A percentile compares a stretch with the other conserved stretches of the same genome.
These are phyloP conservation scores for Gynandropsis gynandra DNA, from an alignment of 345 rosid species.

Conservation along the genomic window DNA sequence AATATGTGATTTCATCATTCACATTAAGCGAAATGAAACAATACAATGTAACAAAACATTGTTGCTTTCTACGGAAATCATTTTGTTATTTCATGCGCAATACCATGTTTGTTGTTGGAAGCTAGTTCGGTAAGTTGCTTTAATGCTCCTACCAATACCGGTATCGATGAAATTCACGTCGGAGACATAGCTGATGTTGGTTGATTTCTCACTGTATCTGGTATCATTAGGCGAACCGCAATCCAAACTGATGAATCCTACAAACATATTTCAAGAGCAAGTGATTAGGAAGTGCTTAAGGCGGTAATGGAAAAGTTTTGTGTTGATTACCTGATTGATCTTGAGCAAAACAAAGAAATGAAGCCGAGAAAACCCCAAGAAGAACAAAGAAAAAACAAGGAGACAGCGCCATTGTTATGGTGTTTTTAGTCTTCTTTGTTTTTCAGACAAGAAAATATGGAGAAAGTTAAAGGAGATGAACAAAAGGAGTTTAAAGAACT, in stretches of 20 bases:
- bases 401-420: constrained; percentile 24
- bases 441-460: constrained; percentile 10
- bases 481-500: no score
- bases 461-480: not conserved
- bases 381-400: constrained; percentile 19
- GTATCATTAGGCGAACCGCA: constrained; percentile 32
- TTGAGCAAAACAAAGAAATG: constrained; percentile 24
- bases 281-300: not conserved
- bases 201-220: constrained; percentile 20
- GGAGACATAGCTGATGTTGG: constrained; percentile 29
- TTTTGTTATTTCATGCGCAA: no score
- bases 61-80: no score
- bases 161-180: constrained; percentile 33
- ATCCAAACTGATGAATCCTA: constrained; percentile 44
- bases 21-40: no score
- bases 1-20: no score
- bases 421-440: not conserved
- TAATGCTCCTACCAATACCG: constrained; percentile 22
- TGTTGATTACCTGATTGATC: constrained; percentile 31
- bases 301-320: not conserved
- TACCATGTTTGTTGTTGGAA: constrained; percentile 20
- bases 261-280: not conserved
- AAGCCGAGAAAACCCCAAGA: constrained; percentile 13
- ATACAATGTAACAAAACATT: no score
- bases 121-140: not conserved